These are phyloP conservation scores for Boletales sp. DNA, from an alignment of 768 basidiomycete species.

Conservation along the genomic window DNA sequence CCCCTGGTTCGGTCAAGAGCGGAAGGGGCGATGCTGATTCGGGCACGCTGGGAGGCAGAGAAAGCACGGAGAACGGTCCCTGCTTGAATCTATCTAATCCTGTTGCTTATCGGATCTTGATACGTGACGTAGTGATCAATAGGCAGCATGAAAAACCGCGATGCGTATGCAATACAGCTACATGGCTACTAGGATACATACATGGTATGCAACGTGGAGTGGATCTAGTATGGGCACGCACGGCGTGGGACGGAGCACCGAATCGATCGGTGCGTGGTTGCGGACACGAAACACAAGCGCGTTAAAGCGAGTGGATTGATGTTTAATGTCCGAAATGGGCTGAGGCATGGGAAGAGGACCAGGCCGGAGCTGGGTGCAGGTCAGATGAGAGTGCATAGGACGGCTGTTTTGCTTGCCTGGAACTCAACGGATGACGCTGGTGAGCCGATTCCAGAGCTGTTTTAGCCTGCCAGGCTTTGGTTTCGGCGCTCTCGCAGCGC, in stretches of 20 bases:
- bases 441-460: slow-evolving; percentile 25
- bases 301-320: neutral
- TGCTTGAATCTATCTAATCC: slow-evolving; percentile 12
- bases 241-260: slow-evolving; percentile 19
- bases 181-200: slow-evolving; percentile 14
- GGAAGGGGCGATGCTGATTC: slow-evolving; percentile 68
- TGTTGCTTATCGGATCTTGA: slow-evolving; percentile 9
- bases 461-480: slow-evolving; percentile 24
- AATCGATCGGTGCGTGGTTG: slow-evolving; percentile 17
- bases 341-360: no score
- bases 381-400: neutral
- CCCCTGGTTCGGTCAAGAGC: slow-evolving; percentile 59
- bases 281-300: slow-evolving; percentile 14
- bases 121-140: slow-evolving; percentile 2
- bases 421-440: slow-evolving; percentile 16
- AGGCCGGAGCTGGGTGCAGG: no score
- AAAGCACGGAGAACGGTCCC: slow-evolving; percentile 28
- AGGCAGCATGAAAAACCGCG: slow-evolving; percentile 7
- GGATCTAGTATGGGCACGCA: slow-evolving; percentile 18
- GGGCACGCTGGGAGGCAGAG: slow-evolving; percentile 73
- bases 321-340: no score
- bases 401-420: slow-evolving; percentile 1
- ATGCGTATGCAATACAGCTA: slow-evolving; percentile 9
- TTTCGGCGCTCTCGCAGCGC: slow-evolving; percentile 12
- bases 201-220: slow-evolving; percentile 10